Conservation (phyloP, 2,329 filamentous ascomycete genomes). For the Rachicladosporium sp. region DNA sequence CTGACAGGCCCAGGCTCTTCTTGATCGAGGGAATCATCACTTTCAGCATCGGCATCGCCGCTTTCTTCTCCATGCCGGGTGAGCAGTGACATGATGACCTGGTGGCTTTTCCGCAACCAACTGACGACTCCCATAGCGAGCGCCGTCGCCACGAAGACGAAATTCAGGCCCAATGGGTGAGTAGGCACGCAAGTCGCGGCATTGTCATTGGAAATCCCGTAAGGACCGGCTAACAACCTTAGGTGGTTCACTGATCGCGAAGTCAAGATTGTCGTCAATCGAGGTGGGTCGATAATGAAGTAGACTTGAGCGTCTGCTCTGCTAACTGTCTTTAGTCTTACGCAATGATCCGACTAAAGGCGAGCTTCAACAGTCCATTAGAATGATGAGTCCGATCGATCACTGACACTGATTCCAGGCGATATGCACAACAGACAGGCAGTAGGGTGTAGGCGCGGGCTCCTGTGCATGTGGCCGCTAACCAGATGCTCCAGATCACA, state of each 20-base stretch:
- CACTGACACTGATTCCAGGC: no score
- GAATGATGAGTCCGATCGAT: no score
- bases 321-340: no score
- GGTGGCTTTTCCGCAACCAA: no score
- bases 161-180: slow-evolving; percentile 45
- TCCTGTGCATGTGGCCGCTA: no score
- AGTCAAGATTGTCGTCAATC: slow-evolving; percentile 54
- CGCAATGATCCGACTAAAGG: slow-evolving; percentile 46
- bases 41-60: slow-evolving; percentile 16
- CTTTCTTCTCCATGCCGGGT: slow-evolving; percentile 25
- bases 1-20: slow-evolving; percentile 12
- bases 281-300: slow-evolving; percentile 19
- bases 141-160: slow-evolving; percentile 49
- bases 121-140: slow-evolving; percentile 20
- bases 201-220: no score
- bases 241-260: slow-evolving; percentile 54
- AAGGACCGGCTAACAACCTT: no score
- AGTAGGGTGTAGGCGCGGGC: slow-evolving; percentile 18
- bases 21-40: slow-evolving; percentile 22
- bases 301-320: slow-evolving; percentile 5
- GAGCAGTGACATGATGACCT: no score
- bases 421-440: slow-evolving; percentile 50
- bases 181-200: no score
- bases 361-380: no score
- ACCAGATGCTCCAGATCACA: slow-evolving; percentile 26